Evolutionary conservation across 768 basidiomycete genomes (phyloP).

Genomic region (Rhodotorula graminis): DNA sequence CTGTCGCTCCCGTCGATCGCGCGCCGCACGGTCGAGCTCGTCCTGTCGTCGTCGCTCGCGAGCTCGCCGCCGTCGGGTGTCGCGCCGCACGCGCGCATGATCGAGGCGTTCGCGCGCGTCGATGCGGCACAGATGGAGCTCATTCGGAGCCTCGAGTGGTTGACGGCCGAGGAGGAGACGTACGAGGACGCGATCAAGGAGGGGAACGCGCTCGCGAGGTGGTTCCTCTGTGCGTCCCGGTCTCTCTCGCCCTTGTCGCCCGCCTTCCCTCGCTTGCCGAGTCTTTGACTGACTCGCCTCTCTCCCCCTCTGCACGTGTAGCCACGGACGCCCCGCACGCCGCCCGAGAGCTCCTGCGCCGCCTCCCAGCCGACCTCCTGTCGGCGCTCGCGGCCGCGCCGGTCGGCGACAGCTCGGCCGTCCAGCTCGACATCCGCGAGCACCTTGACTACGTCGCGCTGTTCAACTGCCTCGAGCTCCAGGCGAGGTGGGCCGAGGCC

Average conservation of each 20-base stretch:
- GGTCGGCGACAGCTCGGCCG: constrained; percentile 14
- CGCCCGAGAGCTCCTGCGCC: constrained; percentile 24
- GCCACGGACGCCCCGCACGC: constrained; percentile 20
- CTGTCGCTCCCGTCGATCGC: constrained; percentile 78
- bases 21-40: constrained; percentile 64
- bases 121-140: constrained; percentile 51
- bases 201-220: constrained; percentile 79
- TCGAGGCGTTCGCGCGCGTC: constrained; percentile 28
- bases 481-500: constrained; percentile 28
- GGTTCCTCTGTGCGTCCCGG: constrained; percentile 68
- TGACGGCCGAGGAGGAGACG: constrained; percentile 69
- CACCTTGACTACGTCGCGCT: constrained; percentile 75
- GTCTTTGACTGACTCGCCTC: too few species aligned
- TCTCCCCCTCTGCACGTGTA: not conserved
- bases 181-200: constrained; percentile 74
- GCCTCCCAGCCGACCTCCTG: constrained; percentile 26
- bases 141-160: constrained; percentile 89
- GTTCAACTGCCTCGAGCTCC: constrained; percentile 61
- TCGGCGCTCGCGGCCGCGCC: constrained; percentile 8
- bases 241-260: too few species aligned
- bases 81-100: not conserved
- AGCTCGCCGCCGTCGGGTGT: not conserved
- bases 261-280: too few species aligned
- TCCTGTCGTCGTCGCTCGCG: constrained; percentile 44
- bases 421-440: constrained; percentile 46